phyloP scores from a whole-genome alignment of 2,329 filamentous ascomycete species.

The Trichoderma atrobrunneum region DNA sequence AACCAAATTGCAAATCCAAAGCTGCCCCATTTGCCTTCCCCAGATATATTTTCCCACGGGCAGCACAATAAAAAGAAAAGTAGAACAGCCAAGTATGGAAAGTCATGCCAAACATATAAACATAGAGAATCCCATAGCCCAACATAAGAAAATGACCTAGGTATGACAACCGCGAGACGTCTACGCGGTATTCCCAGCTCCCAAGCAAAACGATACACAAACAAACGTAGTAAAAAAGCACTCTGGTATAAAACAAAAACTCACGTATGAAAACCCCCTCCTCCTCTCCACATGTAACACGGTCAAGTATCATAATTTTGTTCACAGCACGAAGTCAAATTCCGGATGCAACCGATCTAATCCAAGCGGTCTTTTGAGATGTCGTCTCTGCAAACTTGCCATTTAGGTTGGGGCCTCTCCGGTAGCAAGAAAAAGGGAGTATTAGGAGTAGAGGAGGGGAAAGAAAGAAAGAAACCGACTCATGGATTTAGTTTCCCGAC shows the following conservation, averaged over 20 bases:
- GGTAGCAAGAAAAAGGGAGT: not conserved
- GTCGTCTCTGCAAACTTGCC: constrained; percentile 12
- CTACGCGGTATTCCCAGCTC: not conserved
- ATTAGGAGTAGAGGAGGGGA: not conserved
- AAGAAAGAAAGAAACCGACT: constrained; percentile 15
- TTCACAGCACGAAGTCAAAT: constrained; percentile 1
- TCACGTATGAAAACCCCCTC: not conserved
- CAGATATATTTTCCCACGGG: not conserved
- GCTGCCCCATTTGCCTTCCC: not conserved
- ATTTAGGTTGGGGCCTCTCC: constrained; percentile 10
- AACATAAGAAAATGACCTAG: not conserved
- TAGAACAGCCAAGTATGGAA: not conserved
- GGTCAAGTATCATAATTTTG: not conserved
- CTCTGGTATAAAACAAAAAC: constrained; percentile 20
- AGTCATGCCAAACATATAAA: not conserved
- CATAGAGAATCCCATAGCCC: not conserved
- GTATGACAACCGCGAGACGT: not conserved
- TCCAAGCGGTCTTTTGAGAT: not conserved
- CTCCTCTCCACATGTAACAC: not conserved
- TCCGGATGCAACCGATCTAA: not conserved
- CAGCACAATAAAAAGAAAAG: not conserved
- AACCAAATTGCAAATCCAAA: not conserved
- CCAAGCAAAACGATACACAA: not conserved
- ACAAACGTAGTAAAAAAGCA: not conserved
- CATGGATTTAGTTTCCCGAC: not conserved